Percentiles rank a stretch among this genome's conserved stretches.
These are phyloP conservation scores for Debaryomycetaceae sp. DNA, from an alignment of 1,139 yeast genomes.

Conservation along the genomic window DNA sequence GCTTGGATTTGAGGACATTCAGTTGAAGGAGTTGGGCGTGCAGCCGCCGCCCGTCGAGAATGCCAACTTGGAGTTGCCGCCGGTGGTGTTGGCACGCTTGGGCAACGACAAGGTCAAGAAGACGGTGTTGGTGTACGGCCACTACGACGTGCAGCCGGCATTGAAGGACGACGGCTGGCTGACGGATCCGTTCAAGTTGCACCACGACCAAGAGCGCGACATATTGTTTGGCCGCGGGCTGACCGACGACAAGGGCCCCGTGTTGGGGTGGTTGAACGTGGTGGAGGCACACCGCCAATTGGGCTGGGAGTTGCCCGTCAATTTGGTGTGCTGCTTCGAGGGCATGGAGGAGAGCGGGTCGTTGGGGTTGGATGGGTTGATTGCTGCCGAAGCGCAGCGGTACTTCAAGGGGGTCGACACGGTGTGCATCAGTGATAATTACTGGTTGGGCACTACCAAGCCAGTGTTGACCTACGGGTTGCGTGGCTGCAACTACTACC, in stretches of 20 bases:
- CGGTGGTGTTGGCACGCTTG: constrained; percentile 82
- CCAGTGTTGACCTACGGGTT: constrained; percentile 97
- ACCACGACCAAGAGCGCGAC: constrained; percentile 52
- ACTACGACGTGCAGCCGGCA: constrained; percentile 98
- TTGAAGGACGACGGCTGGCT: constrained; percentile 89
- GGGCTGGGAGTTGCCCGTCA: constrained; percentile 88
- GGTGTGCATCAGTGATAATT: constrained; percentile 94
- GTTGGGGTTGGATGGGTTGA: constrained; percentile 79
- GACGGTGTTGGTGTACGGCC: constrained; percentile 90
- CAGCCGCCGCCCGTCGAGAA: constrained; percentile 84
- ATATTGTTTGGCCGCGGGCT: constrained; percentile 89
- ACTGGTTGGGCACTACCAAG: constrained; percentile 96
- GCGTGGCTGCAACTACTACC: constrained; percentile 94
- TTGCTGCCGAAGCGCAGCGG: constrained; percentile 67
- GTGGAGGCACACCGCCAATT: constrained; percentile 85
- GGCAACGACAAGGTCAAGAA: constrained; percentile 79
- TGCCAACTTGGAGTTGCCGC: constrained; percentile 73
- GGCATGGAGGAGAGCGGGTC: constrained; percentile 99
- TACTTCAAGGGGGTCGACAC: constrained; percentile 90
- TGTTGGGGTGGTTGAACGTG: constrained; percentile 92
- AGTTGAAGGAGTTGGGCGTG: constrained; percentile 74
- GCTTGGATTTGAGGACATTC: constrained; percentile 79
- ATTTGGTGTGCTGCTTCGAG: constrained; percentile 87
- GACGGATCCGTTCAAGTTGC: constrained; percentile 81
- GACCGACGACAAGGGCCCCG: constrained; percentile 98